A percentile compares a stretch with the other conserved stretches of the same genome.
phyloP scores from a whole-genome alignment of 306 rosid species.

The Begonia loranthoides region DNA sequence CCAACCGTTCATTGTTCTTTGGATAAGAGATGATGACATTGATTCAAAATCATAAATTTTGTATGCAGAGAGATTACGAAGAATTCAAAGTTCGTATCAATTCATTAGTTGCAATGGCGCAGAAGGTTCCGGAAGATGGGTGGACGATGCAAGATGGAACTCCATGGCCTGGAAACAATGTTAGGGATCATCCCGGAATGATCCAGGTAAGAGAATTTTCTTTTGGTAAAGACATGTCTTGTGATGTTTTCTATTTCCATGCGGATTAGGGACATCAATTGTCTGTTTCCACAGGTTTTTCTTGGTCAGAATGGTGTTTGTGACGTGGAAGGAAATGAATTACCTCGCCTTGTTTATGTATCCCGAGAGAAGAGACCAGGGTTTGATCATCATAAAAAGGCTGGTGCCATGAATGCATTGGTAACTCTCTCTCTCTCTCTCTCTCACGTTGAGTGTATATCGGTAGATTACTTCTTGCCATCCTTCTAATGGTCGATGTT shows the following conservation, averaged over 20 bases:
- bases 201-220: conserved; percentile 45
- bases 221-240: conserved; percentile 1
- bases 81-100: conserved; percentile 83
- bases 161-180: conserved; percentile 93
- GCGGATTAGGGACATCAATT: too few species aligned
- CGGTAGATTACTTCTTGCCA: background rate
- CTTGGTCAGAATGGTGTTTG: conserved; percentile 86
- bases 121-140: conserved; percentile 90
- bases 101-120: conserved; percentile 67
- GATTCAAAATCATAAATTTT: background rate
- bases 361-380: conserved; percentile 98
- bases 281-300: conserved; percentile 44
- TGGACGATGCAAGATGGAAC: conserved; percentile 99
- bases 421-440: conserved; percentile 21
- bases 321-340: conserved; percentile 69
- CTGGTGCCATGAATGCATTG: conserved; percentile 92
- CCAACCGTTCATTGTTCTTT: background rate
- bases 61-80: conserved; percentile 72
- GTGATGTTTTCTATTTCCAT: background rate
- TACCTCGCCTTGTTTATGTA: conserved; percentile 76
- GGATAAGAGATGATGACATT: background rate
- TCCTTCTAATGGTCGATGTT: background rate
- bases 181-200: conserved; percentile 96
- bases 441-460: background rate
- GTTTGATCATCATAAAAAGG: conserved; percentile 84